Conservation (phyloP, 2,329 filamentous ascomycete genomes). For the Fusarium abutilonis region DNA sequence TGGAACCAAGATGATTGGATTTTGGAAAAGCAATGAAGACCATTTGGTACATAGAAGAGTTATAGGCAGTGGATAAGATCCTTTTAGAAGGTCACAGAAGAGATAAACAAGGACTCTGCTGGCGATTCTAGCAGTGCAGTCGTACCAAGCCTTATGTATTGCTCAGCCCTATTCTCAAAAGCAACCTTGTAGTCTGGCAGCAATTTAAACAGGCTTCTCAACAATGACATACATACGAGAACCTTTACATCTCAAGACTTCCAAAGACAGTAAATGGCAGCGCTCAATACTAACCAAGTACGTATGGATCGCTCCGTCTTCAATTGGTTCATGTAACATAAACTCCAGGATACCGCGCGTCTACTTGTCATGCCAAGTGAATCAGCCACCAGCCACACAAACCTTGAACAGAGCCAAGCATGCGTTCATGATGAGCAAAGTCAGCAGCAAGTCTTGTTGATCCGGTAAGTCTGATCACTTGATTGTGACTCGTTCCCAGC, state of each 20-base stretch:
- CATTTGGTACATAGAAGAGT: too few species aligned
- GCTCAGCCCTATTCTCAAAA: too few species aligned
- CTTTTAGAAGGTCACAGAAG: too few species aligned
- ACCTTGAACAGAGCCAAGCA: background rate
- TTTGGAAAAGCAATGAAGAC: too few species aligned
- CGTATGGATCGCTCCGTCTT: too few species aligned
- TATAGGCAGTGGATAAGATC: too few species aligned
- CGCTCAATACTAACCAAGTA: background rate
- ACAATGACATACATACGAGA: too few species aligned
- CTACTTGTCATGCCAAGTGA: slow-evolving; percentile 21
- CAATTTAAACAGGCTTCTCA: too few species aligned
- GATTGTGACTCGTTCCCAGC: background rate
- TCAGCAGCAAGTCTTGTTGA: background rate
- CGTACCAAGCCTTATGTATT: too few species aligned
- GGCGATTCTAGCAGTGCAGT: too few species aligned
- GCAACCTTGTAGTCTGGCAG: too few species aligned
- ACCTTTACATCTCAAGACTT: background rate
- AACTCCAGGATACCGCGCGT: slow-evolving; percentile 20
- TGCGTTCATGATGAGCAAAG: background rate
- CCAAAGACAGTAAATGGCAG: background rate
- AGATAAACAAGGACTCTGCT: too few species aligned
- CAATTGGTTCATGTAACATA: background rate
- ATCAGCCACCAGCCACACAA: slow-evolving; percentile 26
- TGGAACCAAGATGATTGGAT: background rate
- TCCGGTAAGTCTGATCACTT: slow-evolving; percentile 18